Conservation (phyloP, 192 early-diverging fungal species). For the Podila minutissima region DNA sequence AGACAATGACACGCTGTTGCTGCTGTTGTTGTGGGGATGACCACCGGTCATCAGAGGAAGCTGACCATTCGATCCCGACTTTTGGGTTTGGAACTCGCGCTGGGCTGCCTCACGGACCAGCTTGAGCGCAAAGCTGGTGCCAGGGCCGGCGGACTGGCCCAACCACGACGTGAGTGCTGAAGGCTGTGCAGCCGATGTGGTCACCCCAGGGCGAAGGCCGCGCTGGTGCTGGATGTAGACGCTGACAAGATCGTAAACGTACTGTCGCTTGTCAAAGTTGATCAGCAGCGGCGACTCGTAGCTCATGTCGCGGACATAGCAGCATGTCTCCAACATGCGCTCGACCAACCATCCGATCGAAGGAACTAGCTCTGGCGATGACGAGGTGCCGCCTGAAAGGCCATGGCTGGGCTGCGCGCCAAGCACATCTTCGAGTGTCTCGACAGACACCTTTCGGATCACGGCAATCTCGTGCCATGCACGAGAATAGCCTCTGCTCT, state of each 20-base stretch:
- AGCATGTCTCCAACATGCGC: conserved; percentile 75
- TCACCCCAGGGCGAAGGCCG: neutral
- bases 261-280: conserved; percentile 76
- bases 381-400: neutral
- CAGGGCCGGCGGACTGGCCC: conserved; percentile 19
- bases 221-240: conserved; percentile 35
- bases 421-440: conserved; percentile 61
- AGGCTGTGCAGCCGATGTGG: neutral
- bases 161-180: conserved; percentile 47
- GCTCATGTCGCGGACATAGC: conserved; percentile 67
- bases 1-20: neutral
- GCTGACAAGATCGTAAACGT: conserved; percentile 65
- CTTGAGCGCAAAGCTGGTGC: conserved; percentile 15
- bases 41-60: neutral
- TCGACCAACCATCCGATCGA: conserved; percentile 80
- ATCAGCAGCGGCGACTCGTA: conserved; percentile 65
- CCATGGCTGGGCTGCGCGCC: neutral
- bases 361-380: conserved; percentile 61
- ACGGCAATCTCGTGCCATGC: conserved; percentile 71
- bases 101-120: conserved; percentile 49
- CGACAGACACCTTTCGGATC: conserved; percentile 62
- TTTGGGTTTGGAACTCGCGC: conserved; percentile 37
- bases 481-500: conserved; percentile 69
- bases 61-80: conserved; percentile 10
- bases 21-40: neutral